These are phyloP conservation scores for Heterobasidion irregulare DNA, from an alignment of 1,284 basidiomycete species.

Conservation along the genomic window DNA sequence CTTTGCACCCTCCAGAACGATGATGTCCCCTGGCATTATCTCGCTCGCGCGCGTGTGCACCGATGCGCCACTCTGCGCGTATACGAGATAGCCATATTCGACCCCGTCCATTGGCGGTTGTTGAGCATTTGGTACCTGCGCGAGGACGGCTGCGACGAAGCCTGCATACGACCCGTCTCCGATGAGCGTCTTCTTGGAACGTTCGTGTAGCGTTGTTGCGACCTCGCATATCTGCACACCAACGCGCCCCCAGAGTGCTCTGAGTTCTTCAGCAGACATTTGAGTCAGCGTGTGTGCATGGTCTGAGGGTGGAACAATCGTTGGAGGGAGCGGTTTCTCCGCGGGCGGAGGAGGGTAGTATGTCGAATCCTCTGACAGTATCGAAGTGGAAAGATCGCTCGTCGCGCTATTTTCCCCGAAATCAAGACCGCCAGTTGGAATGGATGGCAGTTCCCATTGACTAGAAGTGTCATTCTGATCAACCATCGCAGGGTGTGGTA, in stretches of 20 bases:
- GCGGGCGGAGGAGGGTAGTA: conserved; percentile 17
- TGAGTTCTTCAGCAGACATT: conserved; percentile 54
- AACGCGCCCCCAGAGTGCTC: conserved; percentile 61
- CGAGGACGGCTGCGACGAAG: conserved; percentile 63
- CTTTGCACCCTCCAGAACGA: conserved; percentile 69
- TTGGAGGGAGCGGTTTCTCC: neutral
- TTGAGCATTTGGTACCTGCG: conserved; percentile 48
- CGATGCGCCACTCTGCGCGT: conserved; percentile 57
- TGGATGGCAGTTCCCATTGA: conserved; percentile 19
- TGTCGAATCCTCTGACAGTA: conserved; percentile 41
- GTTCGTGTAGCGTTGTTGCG: conserved; percentile 60
- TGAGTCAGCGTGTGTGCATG: conserved; percentile 18
- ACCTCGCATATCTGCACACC: conserved; percentile 70
- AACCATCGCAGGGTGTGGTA: conserved; percentile 19
- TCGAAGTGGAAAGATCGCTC: conserved; percentile 29
- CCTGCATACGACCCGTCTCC: conserved; percentile 80
- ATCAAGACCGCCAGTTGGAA: conserved; percentile 21
- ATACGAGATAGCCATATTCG: conserved; percentile 68
- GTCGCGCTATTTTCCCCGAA: conserved; percentile 23
- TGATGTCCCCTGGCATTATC: conserved; percentile 80
- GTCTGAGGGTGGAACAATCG: neutral
- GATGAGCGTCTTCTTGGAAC: conserved; percentile 66
- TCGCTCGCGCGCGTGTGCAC: conserved; percentile 72
- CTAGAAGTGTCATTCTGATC: conserved; percentile 13
- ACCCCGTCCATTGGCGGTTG: conserved; percentile 19